A percentile compares a stretch with the other conserved stretches of the same genome.
Conservation (phyloP, 2,329 filamentous ascomycete species). For the Talaromyces atroroseus region DNA sequence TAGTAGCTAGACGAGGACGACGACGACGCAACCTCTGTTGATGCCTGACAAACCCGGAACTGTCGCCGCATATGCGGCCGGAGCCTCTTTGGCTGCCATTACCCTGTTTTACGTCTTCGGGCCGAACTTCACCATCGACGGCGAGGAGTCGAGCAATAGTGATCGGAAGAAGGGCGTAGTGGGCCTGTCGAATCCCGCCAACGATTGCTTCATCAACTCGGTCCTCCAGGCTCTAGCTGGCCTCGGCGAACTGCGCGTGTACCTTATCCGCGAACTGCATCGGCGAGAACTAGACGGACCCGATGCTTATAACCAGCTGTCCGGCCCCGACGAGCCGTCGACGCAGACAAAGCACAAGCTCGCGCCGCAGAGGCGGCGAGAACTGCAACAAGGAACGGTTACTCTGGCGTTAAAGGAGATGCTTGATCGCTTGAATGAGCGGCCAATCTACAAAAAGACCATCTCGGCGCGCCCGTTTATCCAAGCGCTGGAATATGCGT, state of each 20-base stretch:
- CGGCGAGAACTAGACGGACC: conserved; percentile 72
- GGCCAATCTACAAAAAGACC: conserved; percentile 88
- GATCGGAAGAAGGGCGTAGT: conserved; percentile 79
- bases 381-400: conserved; percentile 73
- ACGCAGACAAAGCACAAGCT: conserved; percentile 22
- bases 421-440: conserved; percentile 84
- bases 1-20: no score
- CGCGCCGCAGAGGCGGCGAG: conserved; percentile 46
- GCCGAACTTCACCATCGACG: conserved; percentile 93
- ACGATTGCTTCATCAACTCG: conserved; percentile 96
- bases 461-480: conserved; percentile 86
- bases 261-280: conserved; percentile 87
- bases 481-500: conserved; percentile 73
- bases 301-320: conserved; percentile 65
- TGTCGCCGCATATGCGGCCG: conserved; percentile 88
- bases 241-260: conserved; percentile 79
- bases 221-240: conserved; percentile 90
- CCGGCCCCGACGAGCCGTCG: conserved; percentile 35
- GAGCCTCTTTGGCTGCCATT: conserved; percentile 88
- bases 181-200: conserved; percentile 82
- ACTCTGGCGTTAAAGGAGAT: conserved; percentile 88
- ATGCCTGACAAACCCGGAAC: conserved; percentile 82
- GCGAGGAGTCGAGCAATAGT: conserved; percentile 57
- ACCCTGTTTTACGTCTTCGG: conserved; percentile 96
- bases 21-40: conserved; percentile 16